Evolutionary conservation across 495 filamentous ascomycete genomes (phyloP).

Genomic region (Niebla homalea): DNA sequence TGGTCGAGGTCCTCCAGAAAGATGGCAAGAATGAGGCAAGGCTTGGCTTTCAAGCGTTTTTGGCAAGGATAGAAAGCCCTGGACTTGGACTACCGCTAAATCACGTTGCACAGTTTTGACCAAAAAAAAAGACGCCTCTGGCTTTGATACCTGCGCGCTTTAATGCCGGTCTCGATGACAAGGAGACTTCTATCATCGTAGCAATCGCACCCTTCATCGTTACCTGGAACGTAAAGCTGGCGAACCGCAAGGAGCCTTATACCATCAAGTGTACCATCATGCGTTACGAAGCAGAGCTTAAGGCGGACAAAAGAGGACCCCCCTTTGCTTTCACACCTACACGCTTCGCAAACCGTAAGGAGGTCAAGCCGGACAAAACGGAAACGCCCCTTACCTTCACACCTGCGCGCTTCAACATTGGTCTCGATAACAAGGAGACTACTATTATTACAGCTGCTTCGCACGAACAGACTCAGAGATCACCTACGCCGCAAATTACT

Average conservation of each 20-base stretch:
- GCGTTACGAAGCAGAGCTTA: slow-evolving; percentile 80
- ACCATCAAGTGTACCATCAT: too few relatives aligned
- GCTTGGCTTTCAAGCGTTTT: slow-evolving; percentile 90
- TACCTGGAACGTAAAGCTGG: slow-evolving; percentile 80
- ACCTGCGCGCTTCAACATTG: slow-evolving; percentile 84
- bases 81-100: slow-evolving; percentile 79
- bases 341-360: too few relatives aligned
- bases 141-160: slow-evolving; percentile 85
- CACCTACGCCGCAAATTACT: too few relatives aligned
- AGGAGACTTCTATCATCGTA: slow-evolving; percentile 87
- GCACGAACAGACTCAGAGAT: too few relatives aligned
- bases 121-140: slow-evolving; percentile 78
- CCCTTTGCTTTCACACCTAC: too few relatives aligned
- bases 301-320: too few relatives aligned
- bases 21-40: slow-evolving; percentile 94
- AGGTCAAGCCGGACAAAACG: too few relatives aligned
- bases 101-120: slow-evolving; percentile 91
- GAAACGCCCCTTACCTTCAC: slow-evolving; percentile 78
- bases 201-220: slow-evolving; percentile 96
- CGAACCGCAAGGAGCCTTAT: slow-evolving; percentile 72
- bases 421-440: slow-evolving; percentile 63
- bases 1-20: slow-evolving; percentile 83
- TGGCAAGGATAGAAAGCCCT: slow-evolving; percentile 81
- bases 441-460: slow-evolving; percentile 90
- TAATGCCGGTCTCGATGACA: slow-evolving; percentile 70